Evolutionary conservation across 2,329 filamentous ascomycete species (phyloP).

Genomic region (Aspergillus sp.): DNA sequence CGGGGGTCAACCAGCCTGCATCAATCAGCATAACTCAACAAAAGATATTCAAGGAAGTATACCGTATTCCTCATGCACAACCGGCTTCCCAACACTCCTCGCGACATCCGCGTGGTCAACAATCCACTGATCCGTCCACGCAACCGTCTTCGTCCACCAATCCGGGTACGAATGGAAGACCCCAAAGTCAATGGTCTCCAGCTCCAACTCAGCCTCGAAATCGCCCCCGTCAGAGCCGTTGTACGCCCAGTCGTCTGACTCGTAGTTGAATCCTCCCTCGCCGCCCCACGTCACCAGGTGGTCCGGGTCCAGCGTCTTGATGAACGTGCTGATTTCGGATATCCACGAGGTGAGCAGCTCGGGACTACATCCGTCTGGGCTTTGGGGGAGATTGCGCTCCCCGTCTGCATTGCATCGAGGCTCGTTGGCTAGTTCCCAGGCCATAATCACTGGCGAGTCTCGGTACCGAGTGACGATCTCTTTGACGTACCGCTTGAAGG

Average conservation of each 20-base stretch:
- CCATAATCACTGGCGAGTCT: slow-evolving; percentile 12
- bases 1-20: slow-evolving; percentile 12
- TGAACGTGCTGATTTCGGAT: slow-evolving; percentile 16
- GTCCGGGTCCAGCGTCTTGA: slow-evolving; percentile 15
- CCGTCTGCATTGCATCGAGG: slow-evolving; percentile 15
- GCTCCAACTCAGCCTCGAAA: slow-evolving; percentile 11
- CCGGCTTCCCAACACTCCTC: slow-evolving; percentile 8
- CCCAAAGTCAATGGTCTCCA: slow-evolving; percentile 15
- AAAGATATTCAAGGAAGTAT: not conserved
- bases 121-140: slow-evolving; percentile 17
- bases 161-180: slow-evolving; percentile 17
- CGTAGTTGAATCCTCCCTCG: slow-evolving; percentile 15
- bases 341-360: slow-evolving; percentile 14
- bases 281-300: slow-evolving; percentile 19
- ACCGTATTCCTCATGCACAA: slow-evolving; percentile 17
- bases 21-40: not conserved
- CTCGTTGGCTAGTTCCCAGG: slow-evolving; percentile 18
- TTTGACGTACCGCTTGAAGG: slow-evolving; percentile 17
- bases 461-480: slow-evolving; percentile 14
- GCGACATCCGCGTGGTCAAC: slow-evolving; percentile 7
- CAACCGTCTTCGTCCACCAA: slow-evolving; percentile 17
- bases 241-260: slow-evolving; percentile 18
- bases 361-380: slow-evolving; percentile 7
- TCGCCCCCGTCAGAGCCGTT: slow-evolving; percentile 12
- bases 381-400: slow-evolving; percentile 11